Evolutionary conservation across 108 stramenopile genomes (phyloP), one percentile per base, ranked within the genome.

Genomic region (Cyclostephanos invisitatus): DNA sequence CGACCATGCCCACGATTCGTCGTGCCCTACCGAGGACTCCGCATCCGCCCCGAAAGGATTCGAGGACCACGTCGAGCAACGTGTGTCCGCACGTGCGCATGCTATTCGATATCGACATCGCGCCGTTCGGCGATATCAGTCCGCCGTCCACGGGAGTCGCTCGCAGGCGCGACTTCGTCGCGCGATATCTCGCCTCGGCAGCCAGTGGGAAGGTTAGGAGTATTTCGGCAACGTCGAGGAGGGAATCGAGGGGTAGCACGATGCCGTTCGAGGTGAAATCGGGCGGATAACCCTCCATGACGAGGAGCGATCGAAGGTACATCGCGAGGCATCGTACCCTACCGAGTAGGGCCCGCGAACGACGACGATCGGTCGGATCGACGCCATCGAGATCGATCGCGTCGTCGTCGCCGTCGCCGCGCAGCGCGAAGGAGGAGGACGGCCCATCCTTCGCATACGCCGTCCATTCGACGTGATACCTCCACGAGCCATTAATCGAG

Each of bases 181-280:
- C 35, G 9, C 78, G 71, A 42, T 79, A 58, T 48, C 56, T 68
- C 0, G 44, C 65, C 54, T 79, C 78, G 17, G 71, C 78, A 12
- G 72, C 78, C 7, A 79, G 67, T 3, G 78, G 71, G 49, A 79
- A 79, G 1, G 78, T 67, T 8, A 79, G 71, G 5, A 79, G 68
- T 21, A 60, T 54, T 62, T 79, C 78, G 5, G 78, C 67, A 25
- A 53, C 29, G 42, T 79, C 71, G 14, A 79, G 71, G 17, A 79
- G 20, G 35, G 67, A 63, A 35, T 79, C 72, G 11, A 73, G 37
- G 27, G 72, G 71, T 5, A 79, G 60, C 1, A 47, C 62, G 3
- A 55, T 28, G 49, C 22, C 35, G 62, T 50, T 32, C 44, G 51
- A 0, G 11, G 22, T 40, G 42, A 51, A 68, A 51, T 71, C 40